Percentiles rank a stretch among this genome's conserved stretches.
Evolutionary conservation across 2,329 filamentous ascomycete genomes (phyloP).

Genomic region (Daldinia eschscholtzii): DNA sequence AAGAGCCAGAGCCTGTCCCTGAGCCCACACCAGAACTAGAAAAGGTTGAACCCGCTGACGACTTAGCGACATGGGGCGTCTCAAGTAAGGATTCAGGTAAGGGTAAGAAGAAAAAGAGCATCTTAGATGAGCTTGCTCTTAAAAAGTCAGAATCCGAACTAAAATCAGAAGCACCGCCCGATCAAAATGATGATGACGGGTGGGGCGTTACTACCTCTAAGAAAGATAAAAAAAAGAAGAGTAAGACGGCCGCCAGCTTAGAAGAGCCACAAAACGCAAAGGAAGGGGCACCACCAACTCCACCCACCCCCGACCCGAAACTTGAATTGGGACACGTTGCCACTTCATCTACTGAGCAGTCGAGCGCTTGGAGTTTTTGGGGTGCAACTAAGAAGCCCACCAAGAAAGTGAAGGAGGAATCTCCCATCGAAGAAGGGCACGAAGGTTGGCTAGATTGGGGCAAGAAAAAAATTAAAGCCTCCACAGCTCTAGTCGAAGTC

Average conservation of each 20-base stretch:
- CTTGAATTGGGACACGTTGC: slow-evolving; percentile 45
- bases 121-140: slow-evolving; percentile 28
- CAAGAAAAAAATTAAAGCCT: slow-evolving; percentile 53
- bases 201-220: slow-evolving; percentile 47
- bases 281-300: slow-evolving; percentile 1
- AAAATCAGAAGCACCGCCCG: neutral
- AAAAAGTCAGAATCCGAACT: slow-evolving; percentile 36
- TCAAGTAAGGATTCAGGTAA: slow-evolving; percentile 49
- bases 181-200: slow-evolving; percentile 43
- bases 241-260: slow-evolving; percentile 51
- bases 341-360: slow-evolving; percentile 54
- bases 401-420: slow-evolving; percentile 49
- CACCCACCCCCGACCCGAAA: slow-evolving; percentile 32
- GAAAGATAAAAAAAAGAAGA: slow-evolving; percentile 61
- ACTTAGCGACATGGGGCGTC: slow-evolving; percentile 50
- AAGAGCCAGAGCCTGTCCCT: slow-evolving; percentile 47
- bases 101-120: slow-evolving; percentile 57
- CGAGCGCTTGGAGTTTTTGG: slow-evolving; percentile 68
- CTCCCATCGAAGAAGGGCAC: slow-evolving; percentile 25
- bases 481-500: slow-evolving; percentile 43
- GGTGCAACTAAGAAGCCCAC: slow-evolving; percentile 65
- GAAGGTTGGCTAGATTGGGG: slow-evolving; percentile 45
- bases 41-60: slow-evolving; percentile 48
- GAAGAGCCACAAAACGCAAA: neutral
- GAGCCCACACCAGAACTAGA: slow-evolving; percentile 45